Percentiles rank a stretch among this genome's conserved stretches.
Evolutionary conservation across 78 protist genomes (phyloP).

Genomic region (Tieghemostelium lacteum): DNA sequence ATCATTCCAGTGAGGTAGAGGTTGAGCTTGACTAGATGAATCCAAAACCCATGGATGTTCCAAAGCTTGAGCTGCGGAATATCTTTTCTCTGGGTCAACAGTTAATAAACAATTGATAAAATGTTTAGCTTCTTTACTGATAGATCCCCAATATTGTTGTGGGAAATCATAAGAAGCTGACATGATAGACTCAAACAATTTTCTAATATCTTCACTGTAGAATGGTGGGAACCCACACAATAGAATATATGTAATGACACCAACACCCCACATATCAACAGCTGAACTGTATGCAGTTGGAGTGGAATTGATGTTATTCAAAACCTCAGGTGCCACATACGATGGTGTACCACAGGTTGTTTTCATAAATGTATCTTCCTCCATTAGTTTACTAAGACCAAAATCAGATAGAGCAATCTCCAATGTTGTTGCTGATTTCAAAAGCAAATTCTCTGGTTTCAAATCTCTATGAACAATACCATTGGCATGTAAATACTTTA

Average conservation of each 20-base stretch:
- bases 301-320: conserved; percentile 20
- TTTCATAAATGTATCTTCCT: conserved; percentile 56
- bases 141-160: conserved; percentile 55
- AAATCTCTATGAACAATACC: conserved; percentile 92
- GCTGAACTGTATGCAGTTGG: conserved; percentile 68
- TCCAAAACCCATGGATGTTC: conserved; percentile 78
- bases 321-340: conserved; percentile 83
- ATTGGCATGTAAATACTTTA: conserved; percentile 83
- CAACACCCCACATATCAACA: conserved; percentile 87
- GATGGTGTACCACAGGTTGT: conserved; percentile 92
- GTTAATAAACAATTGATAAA: conserved; percentile 73
- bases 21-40: not conserved
- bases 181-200: conserved; percentile 66
- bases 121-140: conserved; percentile 79
- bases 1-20: conserved; percentile 76
- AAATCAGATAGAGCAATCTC: conserved; percentile 87
- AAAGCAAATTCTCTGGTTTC: conserved; percentile 91
- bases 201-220: conserved; percentile 56
- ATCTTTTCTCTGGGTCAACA: conserved; percentile 68
- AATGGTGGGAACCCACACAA: conserved; percentile 83
- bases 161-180: conserved; percentile 73
- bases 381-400: conserved; percentile 83
- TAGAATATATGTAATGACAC: conserved; percentile 80
- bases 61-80: conserved; percentile 45
- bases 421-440: conserved; percentile 23